Evolutionary conservation across 2,329 filamentous ascomycete species (phyloP).

Genomic region (Achaetomium macrosporum): DNA sequence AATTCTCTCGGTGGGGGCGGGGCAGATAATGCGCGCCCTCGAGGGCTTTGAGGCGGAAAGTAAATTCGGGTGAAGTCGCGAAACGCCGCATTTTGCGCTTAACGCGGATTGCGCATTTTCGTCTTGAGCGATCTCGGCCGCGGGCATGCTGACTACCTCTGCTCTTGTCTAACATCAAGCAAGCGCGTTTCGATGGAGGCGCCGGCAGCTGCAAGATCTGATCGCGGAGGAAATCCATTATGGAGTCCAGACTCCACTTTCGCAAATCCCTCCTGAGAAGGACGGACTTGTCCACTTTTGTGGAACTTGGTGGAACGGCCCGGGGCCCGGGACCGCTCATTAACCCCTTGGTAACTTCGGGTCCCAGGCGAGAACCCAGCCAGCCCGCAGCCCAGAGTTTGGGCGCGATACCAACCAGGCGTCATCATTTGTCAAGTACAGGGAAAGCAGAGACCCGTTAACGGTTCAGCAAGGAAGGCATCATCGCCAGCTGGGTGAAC

Average conservation of each 20-base stretch:
- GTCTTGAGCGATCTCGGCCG: slow-evolving; percentile 7
- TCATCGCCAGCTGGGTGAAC: not conserved
- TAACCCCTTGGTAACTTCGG: not conserved
- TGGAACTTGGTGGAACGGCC: not conserved
- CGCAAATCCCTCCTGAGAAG: not conserved
- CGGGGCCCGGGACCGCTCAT: not conserved
- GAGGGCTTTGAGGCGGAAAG: not conserved
- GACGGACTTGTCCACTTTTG: not conserved
- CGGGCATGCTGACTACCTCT: not conserved
- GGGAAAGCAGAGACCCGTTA: not conserved
- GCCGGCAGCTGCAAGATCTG: slow-evolving; percentile 2
- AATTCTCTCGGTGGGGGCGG: slow-evolving; percentile 6
- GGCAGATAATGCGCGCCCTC: not conserved
- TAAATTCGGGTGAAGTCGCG: too few species aligned
- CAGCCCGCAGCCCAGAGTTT: too few species aligned
- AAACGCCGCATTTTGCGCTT: slow-evolving; percentile 2
- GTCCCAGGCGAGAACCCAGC: too few species aligned
- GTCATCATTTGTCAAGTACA: not conserved
- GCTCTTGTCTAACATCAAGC: not conserved
- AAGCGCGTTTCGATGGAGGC: not conserved
- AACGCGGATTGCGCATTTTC: slow-evolving; percentile 9
- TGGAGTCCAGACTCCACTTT: not conserved
- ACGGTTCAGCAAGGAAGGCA: not conserved
- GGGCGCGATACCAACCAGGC: too few species aligned
- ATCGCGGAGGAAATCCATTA: not conserved